These are phyloP conservation scores for Fomitopsis schrenkii DNA, from an alignment of 1,284 basidiomycete species.

Conservation along the genomic window DNA sequence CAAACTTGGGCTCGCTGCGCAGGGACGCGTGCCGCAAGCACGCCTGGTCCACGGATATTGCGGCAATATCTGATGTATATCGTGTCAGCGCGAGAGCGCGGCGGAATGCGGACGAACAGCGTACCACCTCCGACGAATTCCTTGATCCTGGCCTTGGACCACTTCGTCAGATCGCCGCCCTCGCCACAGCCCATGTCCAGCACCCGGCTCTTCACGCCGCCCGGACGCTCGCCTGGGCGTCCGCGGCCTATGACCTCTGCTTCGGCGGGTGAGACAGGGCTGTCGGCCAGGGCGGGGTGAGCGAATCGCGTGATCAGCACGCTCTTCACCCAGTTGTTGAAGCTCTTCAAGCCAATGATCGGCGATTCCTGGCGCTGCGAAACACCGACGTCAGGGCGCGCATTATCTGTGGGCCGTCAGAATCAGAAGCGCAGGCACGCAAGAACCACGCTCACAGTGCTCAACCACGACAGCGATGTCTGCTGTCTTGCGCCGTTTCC, in stretches of 20 bases:
- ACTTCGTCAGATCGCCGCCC: conserved; percentile 96
- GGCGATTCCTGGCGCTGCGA: conserved; percentile 85
- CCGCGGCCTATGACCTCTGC: conserved; percentile 29
- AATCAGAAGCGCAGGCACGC: not conserved
- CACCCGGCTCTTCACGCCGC: conserved; percentile 56
- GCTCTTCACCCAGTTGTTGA: conserved; percentile 99
- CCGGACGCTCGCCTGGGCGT: conserved; percentile 17
- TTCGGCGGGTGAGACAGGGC: conserved; percentile 25
- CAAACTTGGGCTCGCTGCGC: conserved; percentile 48
- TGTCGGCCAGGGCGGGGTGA: conserved; percentile 52
- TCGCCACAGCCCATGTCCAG: conserved; percentile 98
- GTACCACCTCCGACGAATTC: conserved; percentile 83
- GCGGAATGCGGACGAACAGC: conserved; percentile 23
- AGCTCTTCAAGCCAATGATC: conserved; percentile 94
- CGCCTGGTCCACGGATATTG: conserved; percentile 90
- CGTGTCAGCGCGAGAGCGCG: conserved; percentile 3
- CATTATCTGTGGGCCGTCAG: conserved; percentile 66
- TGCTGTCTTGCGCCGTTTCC: conserved; percentile 52
- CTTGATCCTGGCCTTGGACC: conserved; percentile 82
- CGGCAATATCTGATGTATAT: conserved; percentile 74
- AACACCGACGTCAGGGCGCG: conserved; percentile 87
- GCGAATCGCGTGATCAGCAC: conserved; percentile 89
- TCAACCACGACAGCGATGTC: conserved; percentile 67
- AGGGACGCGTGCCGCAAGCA: conserved; percentile 53
- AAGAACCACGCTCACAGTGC: conserved; percentile 54